Evolutionary conservation across 305 asterid genomes (phyloP).

Genomic region (Lippia alba): DNA sequence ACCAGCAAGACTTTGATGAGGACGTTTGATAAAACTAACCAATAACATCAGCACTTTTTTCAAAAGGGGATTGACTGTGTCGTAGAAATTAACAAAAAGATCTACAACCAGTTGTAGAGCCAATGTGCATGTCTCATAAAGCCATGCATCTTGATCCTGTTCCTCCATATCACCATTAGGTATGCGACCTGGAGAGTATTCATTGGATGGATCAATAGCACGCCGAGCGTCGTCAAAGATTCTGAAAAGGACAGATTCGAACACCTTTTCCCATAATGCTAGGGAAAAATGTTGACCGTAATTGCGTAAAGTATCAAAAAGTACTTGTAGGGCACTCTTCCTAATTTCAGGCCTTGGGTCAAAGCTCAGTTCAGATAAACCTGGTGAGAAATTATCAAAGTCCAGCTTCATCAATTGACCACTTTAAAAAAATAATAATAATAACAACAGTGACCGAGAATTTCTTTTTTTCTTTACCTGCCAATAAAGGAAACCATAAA

Average conservation of each 20-base stretch:
- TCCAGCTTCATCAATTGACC: not conserved
- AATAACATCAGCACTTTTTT: constrained; percentile 78
- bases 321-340: constrained; percentile 92
- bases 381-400: constrained; percentile 43
- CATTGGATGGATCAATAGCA: constrained; percentile 87
- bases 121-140: constrained; percentile 97
- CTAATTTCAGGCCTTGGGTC: constrained; percentile 97
- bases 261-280: constrained; percentile 95
- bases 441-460: constrained; percentile 29
- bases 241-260: constrained; percentile 95
- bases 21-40: constrained; percentile 95
- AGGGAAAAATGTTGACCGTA: constrained; percentile 95
- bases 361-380: constrained; percentile 96
- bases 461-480: constrained; percentile 59
- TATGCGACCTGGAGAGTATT: constrained; percentile 52
- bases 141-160: constrained; percentile 96
- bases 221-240: constrained; percentile 94
- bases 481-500: constrained; percentile 98
- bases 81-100: constrained; percentile 93
- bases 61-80: constrained; percentile 93
- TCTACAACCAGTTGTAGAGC: constrained; percentile 98
- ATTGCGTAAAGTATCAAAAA: constrained; percentile 92
- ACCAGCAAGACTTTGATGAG: constrained; percentile 98
- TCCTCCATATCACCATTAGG: constrained; percentile 68
- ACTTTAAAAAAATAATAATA: constrained; percentile 25